phyloP scores from a whole-genome alignment of 148 eudicot genomes.

The Rhododendron williamsianum region DNA sequence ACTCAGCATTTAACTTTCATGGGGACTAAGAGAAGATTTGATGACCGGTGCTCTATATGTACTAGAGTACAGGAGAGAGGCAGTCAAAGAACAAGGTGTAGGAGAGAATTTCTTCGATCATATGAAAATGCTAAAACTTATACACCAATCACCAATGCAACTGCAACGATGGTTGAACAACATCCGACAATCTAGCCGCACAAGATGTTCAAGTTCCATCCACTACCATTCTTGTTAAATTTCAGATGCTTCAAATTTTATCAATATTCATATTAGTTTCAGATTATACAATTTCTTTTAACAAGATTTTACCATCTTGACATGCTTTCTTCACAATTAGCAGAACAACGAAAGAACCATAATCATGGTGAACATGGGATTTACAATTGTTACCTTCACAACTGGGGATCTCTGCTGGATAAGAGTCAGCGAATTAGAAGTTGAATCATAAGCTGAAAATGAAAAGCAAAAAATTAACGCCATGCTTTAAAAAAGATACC shows the following conservation, averaged over 20 bases:
- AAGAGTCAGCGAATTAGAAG: slow-evolving; percentile 43
- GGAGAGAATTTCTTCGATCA: background rate
- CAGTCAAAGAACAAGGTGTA: background rate
- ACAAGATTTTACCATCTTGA: background rate
- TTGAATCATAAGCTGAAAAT: slow-evolving; percentile 60
- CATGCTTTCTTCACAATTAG: background rate
- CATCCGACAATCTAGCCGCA: background rate
- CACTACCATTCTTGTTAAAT: background rate
- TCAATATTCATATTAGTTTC: background rate
- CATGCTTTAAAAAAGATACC: slow-evolving; percentile 9
- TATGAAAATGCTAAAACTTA: background rate
- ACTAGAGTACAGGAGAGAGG: background rate
- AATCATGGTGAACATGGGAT: background rate
- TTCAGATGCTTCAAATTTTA: slow-evolving; percentile 3
- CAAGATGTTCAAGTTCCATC: background rate
- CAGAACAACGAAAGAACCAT: background rate
- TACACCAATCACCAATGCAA: background rate
- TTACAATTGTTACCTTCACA: slow-evolving; percentile 49
- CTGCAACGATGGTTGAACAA: background rate
- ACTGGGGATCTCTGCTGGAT: slow-evolving; percentile 92
- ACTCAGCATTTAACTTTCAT: background rate
- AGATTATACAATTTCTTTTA: background rate
- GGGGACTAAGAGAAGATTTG: background rate
- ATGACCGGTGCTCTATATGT: background rate
- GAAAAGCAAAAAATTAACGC: background rate